Base-by-base conservation (phyloP, 495 filamentous ascomycete species). In the Tuber borchii region DNA sequence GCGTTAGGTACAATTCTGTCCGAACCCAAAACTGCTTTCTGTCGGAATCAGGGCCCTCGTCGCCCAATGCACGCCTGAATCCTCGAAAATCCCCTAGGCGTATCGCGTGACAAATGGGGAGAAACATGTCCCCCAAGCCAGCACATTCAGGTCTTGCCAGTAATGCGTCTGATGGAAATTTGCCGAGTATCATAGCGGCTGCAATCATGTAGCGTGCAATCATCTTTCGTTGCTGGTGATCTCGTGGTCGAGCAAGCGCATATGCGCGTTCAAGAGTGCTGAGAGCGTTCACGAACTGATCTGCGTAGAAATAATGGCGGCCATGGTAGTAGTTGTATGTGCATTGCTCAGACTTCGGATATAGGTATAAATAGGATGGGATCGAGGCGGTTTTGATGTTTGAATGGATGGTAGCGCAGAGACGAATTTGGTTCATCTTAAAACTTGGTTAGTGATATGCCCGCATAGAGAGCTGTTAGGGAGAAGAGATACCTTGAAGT, bases 271-370 rank as follows among this genome's bases (percentile, higher is more conserved):
- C 89, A 19, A 97, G 86, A 61, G 90, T 92, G 40, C 88, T 86
- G 73, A 90, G 89, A 0, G 95, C 92, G 20, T 89, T 88, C 78
- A 88, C 89, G 84, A 92, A 97, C 79, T 97, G 90, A 68, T 88
- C 91, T 76, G 92, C 93, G 73, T 90, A 89, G 81, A 97, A 94
- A 76, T 92, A 87, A 81, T 94, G 97, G 56, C 94, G 91, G 43
- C 95, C 95, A 26, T 97, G 91, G 82, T 97, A 97, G 84, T 97
- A 97, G 9, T 97, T 90, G 83, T 94, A 98, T 34, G 95, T 94
- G 42, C 96, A 92, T 61, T 93, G 89, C 75, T 97, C 93, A 16
- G 93, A 88, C n/a, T 93, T 93, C 22, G 95, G 93, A 82, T 80
- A 79, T 37, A 79, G 71, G 68, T 79, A 39, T 26, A 80, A 70